Base-by-base conservation (phyloP, 2,329 filamentous ascomycete genomes). In the Colletotrichum karsti region DNA sequence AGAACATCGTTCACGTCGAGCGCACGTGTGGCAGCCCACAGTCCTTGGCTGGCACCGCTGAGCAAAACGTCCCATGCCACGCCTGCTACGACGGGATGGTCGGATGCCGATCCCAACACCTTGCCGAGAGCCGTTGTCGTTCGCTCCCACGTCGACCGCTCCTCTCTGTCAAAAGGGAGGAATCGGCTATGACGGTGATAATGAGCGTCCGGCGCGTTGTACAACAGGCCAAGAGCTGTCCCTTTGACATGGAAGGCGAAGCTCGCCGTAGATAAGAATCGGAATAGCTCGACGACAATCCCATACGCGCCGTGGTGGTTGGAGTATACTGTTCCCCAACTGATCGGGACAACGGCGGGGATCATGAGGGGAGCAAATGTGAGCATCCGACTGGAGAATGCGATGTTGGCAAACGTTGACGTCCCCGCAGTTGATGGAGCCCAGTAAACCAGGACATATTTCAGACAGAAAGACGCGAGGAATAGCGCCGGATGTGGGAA, bases 21-120 rank as follows among this genome's bases (percentile, higher is more conserved):
- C 22, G 84, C 82, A 33, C 87, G 81, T 1, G 85, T 81, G 42
- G 86, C 86, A n/a, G 85, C 83, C 88, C 88, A 91, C 2, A 85
- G 63, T 1, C 87, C 83, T n/a, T 90, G 75, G 63, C 83, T 86
- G 13, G 87, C 66, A 2, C 81, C 80, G 22, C 84, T 87, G 37
- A 90, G 79, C 13, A 91, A 74, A 2, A 89, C 88, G 75, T 92
- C 90, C 76, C 84, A 85, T 6, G 85, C 87, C 0, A 86, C 85
- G 18, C 83, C 85, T 20, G 84, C 84, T 30, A 91, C 84, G 22
- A 84, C 85, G 0, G 89, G 88, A 73, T 91, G 87, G 58, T 86
- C 86, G 66, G 80, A 81, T 56, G 87, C 81, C 1, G 85, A 83
- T 42, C 81, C 84, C 26, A 86, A 79, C 12, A 87, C 76, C 73